Evolutionary conservation across 2,329 filamentous ascomycete genomes (phyloP), one percentile per base, ranked within the genome.

Genomic region (Scedosporium minutisporum): DNA sequence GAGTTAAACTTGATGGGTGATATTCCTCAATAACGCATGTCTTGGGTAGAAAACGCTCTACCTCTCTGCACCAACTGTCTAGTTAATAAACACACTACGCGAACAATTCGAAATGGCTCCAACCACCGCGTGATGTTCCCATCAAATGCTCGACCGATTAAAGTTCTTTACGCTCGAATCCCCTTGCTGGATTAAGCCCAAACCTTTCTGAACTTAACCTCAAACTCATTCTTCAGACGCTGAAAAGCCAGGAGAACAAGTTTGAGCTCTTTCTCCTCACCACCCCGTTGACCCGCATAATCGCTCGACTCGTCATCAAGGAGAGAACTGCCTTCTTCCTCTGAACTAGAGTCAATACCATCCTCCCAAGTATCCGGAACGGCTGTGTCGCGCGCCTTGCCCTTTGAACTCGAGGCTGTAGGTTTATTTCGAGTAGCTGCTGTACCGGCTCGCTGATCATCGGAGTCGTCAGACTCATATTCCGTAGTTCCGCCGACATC

Each of bases 141-240:
- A 12, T 38, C 33, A 38, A 38, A 38, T 38, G 7, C 33, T 10
- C 3, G 3, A 12, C 10, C 9, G 33, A 38, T 6, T 5, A 38
- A 12, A 38, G 2, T 3, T 2, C 7, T 1, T 12, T 38, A 9
- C 7, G 2, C 1, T 12, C 33, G 33, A 2, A 38, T 38, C 4
- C 3, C 9, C 10, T 14, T 4, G 33, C 12, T 38, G 9, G 61
- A 58, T 71, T 72, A 87, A 70, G 84, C 81, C 82, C 83, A 86
- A 68, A 82, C 80, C 67, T 80, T 80, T 69, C 70, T 77, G 72
- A 89, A 89, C 75, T 87, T 89, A 55, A 78, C 76, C 65, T 87
- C 81, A 70, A 88, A 89, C 63, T 84, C 82, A 29, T 76, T 74
- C 68, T 81, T 81, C 65, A 89, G 69, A 67, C 78, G 72, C 64